Conservation (phyloP, 768 basidiomycete species). For the Pulveroboletus sp. region DNA sequence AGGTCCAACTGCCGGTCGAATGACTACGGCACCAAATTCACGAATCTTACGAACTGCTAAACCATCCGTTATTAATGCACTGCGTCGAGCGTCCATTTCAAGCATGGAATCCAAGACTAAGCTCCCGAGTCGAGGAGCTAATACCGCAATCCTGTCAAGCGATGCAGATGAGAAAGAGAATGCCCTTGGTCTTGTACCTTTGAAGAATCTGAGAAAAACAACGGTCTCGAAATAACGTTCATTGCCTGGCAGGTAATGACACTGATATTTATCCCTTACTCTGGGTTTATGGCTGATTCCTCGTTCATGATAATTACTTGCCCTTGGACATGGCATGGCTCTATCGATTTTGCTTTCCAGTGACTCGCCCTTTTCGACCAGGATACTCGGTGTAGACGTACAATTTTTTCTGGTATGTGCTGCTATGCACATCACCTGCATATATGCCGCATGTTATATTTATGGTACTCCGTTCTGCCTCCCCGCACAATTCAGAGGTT, state of each 20-base stretch:
- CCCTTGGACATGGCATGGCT: slow-evolving; percentile 13
- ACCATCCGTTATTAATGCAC: slow-evolving; percentile 7
- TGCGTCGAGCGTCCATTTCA: slow-evolving; percentile 31
- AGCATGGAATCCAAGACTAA: slow-evolving; percentile 33
- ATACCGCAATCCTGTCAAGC: slow-evolving; percentile 36
- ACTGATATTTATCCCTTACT: slow-evolving; percentile 7
- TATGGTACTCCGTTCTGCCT: slow-evolving; percentile 8
- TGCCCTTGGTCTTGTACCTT: slow-evolving; percentile 23
- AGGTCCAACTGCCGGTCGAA: slow-evolving; percentile 54
- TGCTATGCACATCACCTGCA: slow-evolving; percentile 2
- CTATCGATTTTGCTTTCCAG: slow-evolving; percentile 4
- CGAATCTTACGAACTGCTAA: slow-evolving; percentile 5
- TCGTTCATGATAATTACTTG: slow-evolving; percentile 5
- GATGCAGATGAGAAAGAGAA: slow-evolving; percentile 62
- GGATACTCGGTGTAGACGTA: slow-evolving; percentile 4
- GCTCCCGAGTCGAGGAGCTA: slow-evolving; percentile 30
- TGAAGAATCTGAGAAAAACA: slow-evolving; percentile 15
- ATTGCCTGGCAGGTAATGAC: background rate
- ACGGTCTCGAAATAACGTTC: slow-evolving; percentile 13
- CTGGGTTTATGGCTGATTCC: slow-evolving; percentile 1
- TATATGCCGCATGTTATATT: slow-evolving; percentile 15
- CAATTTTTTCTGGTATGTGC: background rate
- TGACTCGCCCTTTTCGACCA: slow-evolving; percentile 10
- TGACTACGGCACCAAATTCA: slow-evolving; percentile 28
- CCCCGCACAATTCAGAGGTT: slow-evolving; percentile 12